Evolutionary conservation across 129 eudicot genomes (phyloP).

Genomic region (Pseudognaphalium luteoalbum): DNA sequence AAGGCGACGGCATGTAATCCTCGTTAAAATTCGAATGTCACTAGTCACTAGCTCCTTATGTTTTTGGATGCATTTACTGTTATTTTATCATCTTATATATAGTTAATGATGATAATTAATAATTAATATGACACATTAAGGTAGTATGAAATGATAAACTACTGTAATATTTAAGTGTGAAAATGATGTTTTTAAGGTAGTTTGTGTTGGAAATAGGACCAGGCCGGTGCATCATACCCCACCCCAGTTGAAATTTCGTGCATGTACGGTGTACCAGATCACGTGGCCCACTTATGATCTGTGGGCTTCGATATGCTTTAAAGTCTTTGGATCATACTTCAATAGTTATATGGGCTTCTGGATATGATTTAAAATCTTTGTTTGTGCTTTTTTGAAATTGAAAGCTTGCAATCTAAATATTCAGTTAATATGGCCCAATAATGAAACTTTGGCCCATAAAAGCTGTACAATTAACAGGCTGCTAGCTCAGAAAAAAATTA

Average conservation of each 20-base stretch:
- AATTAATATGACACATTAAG: no score
- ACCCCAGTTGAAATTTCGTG: neutral
- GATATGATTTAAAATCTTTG: neutral
- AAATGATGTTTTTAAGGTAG: constrained; percentile 10
- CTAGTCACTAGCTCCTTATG: no score
- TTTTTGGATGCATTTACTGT: no score
- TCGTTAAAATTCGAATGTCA: no score
- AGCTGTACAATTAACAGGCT: no score
- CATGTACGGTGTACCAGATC: neutral
- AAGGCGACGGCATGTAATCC: no score
- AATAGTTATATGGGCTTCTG: neutral
- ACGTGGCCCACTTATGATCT: neutral
- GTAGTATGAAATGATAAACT: no score
- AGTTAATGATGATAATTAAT: no score
- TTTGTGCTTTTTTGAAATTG: no score
- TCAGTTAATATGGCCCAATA: neutral
- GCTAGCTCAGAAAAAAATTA: no score
- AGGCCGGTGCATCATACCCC: constrained; percentile 16
- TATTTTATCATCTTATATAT: no score
- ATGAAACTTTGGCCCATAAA: neutral
- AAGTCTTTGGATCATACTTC: neutral
- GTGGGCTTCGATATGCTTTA: neutral
- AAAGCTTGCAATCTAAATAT: no score
- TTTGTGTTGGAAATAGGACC: neutral
- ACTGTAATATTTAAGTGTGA: neutral